A percentile compares a stretch with the other conserved stretches of the same genome.
Evolutionary conservation across 495 filamentous ascomycete species (phyloP).

Genomic region (Neurospora terricola): DNA sequence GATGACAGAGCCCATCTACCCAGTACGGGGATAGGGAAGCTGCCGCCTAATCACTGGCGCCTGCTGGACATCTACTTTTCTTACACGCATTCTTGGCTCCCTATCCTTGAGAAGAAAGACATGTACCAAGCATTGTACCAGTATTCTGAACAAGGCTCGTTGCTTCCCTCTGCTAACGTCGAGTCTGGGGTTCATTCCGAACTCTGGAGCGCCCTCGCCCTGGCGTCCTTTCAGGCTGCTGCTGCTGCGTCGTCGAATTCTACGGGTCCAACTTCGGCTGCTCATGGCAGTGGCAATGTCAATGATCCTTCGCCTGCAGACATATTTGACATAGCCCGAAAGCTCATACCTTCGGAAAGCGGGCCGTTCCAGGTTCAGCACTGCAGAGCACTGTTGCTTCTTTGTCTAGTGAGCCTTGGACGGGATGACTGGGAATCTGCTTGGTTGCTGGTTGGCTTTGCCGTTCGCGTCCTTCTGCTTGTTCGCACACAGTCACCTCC

Average conservation of each 20-base stretch:
- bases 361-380: conserved; percentile 49
- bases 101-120: conserved; percentile 60
- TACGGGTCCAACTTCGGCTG: conserved; percentile 10
- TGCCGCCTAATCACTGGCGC: conserved; percentile 53
- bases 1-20: neutral
- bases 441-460: conserved; percentile 54
- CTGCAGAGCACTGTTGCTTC: conserved; percentile 53
- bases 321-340: conserved; percentile 49
- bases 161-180: conserved; percentile 12
- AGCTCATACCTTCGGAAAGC: conserved; percentile 48
- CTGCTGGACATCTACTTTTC: conserved; percentile 65
- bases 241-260: neutral
- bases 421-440: conserved; percentile 43
- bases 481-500: conserved; percentile 26
- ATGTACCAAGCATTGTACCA: conserved; percentile 39
- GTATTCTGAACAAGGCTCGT: conserved; percentile 27
- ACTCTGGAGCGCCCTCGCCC: conserved; percentile 53
- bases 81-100: conserved; percentile 63
- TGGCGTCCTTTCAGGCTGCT: conserved; percentile 39
- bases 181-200: conserved; percentile 51
- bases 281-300: neutral
- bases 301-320: conserved; percentile 19
- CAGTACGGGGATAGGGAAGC: conserved; percentile 10
- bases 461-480: conserved; percentile 46
- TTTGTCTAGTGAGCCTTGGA: conserved; percentile 50